Conservation (phyloP, 1,284 basidiomycete species). For the Wolfiporia cocos region DNA sequence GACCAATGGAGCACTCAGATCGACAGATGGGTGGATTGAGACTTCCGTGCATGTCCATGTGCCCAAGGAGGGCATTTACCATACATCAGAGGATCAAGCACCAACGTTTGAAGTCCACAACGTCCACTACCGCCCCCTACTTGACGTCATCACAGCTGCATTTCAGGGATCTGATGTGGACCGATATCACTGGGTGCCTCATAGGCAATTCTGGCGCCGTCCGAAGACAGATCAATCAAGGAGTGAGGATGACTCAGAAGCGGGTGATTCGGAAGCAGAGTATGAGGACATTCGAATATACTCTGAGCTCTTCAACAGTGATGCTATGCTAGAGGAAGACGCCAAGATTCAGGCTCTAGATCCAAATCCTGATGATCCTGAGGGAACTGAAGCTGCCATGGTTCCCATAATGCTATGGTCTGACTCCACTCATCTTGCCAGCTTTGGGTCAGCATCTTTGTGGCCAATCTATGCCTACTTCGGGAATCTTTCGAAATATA, state of each 20-base stretch:
- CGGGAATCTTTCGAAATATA: slow-evolving; percentile 20
- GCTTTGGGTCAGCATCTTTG: slow-evolving; percentile 12
- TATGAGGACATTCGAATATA: slow-evolving; percentile 9
- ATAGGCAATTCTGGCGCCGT: slow-evolving; percentile 1
- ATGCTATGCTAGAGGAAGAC: slow-evolving; percentile 15
- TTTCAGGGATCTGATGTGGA: slow-evolving; percentile 3
- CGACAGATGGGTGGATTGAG: slow-evolving; percentile 21
- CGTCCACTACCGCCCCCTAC: slow-evolving; percentile 12
- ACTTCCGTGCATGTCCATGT: slow-evolving; percentile 18
- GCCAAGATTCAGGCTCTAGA: slow-evolving; percentile 8
- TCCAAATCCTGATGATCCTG: slow-evolving; percentile 5
- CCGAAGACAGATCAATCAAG: no score
- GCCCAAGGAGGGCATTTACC: slow-evolving; percentile 12
- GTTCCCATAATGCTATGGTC: slow-evolving; percentile 14
- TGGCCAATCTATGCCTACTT: slow-evolving; percentile 12
- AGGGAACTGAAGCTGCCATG: slow-evolving; percentile 12
- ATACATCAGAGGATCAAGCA: slow-evolving; percentile 15
- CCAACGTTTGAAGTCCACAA: slow-evolving; percentile 20
- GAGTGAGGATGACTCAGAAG: neutral
- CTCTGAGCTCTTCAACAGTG: slow-evolving; percentile 14
- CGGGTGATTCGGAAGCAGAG: neutral
- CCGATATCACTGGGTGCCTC: slow-evolving; percentile 4
- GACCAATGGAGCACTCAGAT: slow-evolving; percentile 1
- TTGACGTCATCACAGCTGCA: slow-evolving; percentile 8
- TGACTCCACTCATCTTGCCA: slow-evolving; percentile 3